Conservation (phyloP, 345 rosid genomes). For the Litchi chinensis region DNA sequence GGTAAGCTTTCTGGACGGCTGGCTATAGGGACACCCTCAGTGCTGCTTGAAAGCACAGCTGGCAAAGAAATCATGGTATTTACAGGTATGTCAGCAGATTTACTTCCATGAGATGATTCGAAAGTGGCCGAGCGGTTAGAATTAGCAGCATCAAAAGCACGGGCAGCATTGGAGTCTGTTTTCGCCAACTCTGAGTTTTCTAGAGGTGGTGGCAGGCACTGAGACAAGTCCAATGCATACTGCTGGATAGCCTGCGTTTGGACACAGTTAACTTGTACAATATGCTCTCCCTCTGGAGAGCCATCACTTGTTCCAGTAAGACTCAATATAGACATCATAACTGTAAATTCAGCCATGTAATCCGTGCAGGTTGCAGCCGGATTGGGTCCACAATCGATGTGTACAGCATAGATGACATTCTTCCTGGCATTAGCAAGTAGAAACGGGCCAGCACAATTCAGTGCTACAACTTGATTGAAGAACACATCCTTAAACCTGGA, state of each 20-base stretch:
- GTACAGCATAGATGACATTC: constrained; percentile 71
- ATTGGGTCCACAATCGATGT: constrained; percentile 63
- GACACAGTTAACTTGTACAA: constrained; percentile 69
- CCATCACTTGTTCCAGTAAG: constrained; percentile 73
- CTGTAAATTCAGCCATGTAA: constrained; percentile 75
- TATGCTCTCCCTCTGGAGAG: constrained; percentile 52
- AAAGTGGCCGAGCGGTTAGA: constrained; percentile 27
- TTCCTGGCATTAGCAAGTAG: constrained; percentile 71
- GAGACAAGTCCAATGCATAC: constrained; percentile 69
- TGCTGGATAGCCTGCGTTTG: constrained; percentile 85
- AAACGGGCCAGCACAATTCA: constrained; percentile 59
- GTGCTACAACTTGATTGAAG: constrained; percentile 73
- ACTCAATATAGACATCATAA: constrained; percentile 78
- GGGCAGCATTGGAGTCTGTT: constrained; percentile 44
- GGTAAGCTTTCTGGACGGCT: constrained; percentile 39
- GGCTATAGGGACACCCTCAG: constrained; percentile 28
- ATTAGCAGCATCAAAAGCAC: constrained; percentile 34
- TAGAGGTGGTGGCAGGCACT: constrained; percentile 63
- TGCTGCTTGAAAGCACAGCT: constrained; percentile 28
- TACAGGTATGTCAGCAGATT: constrained; percentile 31
- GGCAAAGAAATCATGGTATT: constrained; percentile 21
- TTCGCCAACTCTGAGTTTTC: constrained; percentile 53
- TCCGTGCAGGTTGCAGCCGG: constrained; percentile 67
- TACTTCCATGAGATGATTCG: constrained; percentile 41
- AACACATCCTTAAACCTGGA: constrained; percentile 58